Evolutionary conservation across 441 rosid genomes (phyloP), one percentile per base, ranked within the genome.

Genomic region (Gossypium trilobum): DNA sequence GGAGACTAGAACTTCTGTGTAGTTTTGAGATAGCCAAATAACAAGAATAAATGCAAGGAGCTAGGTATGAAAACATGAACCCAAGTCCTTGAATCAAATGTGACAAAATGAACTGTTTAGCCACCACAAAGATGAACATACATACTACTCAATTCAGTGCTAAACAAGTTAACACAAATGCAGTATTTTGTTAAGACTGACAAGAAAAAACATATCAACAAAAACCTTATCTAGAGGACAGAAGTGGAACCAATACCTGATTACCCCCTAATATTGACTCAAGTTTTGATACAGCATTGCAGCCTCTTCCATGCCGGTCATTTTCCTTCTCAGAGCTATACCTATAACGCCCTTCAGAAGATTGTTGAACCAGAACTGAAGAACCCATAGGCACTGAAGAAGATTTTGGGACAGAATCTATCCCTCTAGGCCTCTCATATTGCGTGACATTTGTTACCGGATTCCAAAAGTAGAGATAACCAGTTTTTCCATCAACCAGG

Each of bases 381-480:
- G 95, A 86, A 62, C 79, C 83, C 22, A 83, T 39, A 27, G 87
- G 84, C 64, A 75, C 73, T 4, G 44, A 27, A n/a, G 83, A 44
- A 8, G 83, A 33, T 78, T 82, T 85, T 0, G 71, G 59, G 3
- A 42, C 56, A 56, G 60, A 72, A 66, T 74, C 74, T 2, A 67
- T 11, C 9, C 58, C 55, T 11, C 75, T 31, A 74, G 95, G 93
- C 83, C 82, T 85, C 77, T 90, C 95, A 56, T 90, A 90, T 68
- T 90, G 93, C 19, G 91, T 88, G 27, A 83, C 86, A 75, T 90
- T 90, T 14, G 93, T 90, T 77, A 81, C 91, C 0, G 93, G 93
- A 81, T 90, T 88, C 95, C 93, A 90, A 75, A 83, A 90, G 81
- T 90, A 90, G 33, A 90, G 86, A 77, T 87, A 90, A 6, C 96